These are phyloP conservation scores for Aspergillus homomorphus DNA, from an alignment of 495 filamentous ascomycete genomes.

Conservation along the genomic window DNA sequence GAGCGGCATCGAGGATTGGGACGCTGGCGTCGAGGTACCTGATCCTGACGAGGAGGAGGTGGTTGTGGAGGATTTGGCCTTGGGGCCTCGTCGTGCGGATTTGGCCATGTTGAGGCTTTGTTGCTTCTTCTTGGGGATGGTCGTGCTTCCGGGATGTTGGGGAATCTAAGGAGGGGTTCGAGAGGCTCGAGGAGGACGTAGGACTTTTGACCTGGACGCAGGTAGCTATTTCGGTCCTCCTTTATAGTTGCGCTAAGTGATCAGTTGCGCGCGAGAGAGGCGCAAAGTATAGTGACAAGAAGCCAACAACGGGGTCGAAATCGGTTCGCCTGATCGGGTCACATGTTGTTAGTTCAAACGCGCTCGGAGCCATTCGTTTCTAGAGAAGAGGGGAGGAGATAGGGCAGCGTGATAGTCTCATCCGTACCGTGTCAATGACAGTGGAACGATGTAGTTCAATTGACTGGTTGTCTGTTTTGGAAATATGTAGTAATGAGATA, in stretches of 20 bases:
- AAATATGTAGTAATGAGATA: not conserved
- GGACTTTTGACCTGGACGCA: not conserved
- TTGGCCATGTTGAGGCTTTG: conserved; percentile 35
- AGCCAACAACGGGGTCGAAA: conserved; percentile 16
- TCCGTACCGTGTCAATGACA: not conserved
- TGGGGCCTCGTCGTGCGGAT: conserved; percentile 33
- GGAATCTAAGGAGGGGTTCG: not conserved
- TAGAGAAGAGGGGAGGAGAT: not conserved
- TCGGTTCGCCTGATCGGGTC: conserved; percentile 31
- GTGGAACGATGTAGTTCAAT: conserved; percentile 4
- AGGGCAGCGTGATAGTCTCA: conserved; percentile 1
- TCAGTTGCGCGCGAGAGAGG: not conserved
- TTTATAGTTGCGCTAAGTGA: conserved; percentile 9
- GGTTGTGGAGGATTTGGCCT: conserved; percentile 28
- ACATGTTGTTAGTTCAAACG: conserved; percentile 28
- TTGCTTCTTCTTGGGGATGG: not conserved
- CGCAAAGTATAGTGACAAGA: conserved; percentile 15
- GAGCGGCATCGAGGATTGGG: conserved; percentile 38
- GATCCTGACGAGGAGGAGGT: conserved; percentile 24
- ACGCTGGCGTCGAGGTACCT: conserved; percentile 38
- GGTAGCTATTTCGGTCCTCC: not conserved
- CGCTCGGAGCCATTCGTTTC: conserved; percentile 1
- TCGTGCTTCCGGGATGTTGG: not conserved
- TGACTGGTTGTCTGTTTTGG: not conserved
- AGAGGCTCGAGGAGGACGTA: not conserved